A percentile compares a stretch with the other conserved stretches of the same genome.
Conservation (phyloP, 202 grass and related monocot genomes). For the Eragrostis tef region DNA sequence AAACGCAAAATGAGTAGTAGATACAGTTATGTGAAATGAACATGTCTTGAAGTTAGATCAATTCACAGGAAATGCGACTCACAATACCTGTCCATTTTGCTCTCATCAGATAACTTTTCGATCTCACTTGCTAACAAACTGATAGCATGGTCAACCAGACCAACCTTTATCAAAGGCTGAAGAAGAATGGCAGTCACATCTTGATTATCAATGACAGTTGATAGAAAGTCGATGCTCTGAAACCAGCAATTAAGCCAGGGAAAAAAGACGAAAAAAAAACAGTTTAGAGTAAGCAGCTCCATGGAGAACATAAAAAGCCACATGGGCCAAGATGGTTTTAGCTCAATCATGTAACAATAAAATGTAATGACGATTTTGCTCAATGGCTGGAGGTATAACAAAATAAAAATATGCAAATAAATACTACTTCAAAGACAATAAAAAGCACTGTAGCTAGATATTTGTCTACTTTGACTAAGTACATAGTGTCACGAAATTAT, state of each 20-base stretch:
- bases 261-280: background rate
- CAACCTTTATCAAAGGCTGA: conserved; percentile 76
- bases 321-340: conserved; percentile 18
- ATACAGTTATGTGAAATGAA: conserved; percentile 18
- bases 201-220: conserved; percentile 69
- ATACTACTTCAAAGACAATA: conserved; percentile 15
- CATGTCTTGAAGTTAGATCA: conserved; percentile 28
- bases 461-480: too few species aligned
- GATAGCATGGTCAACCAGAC: conserved; percentile 59
- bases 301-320: conserved; percentile 16
- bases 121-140: conserved; percentile 75
- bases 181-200: conserved; percentile 65
- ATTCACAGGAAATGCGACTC: conserved; percentile 24
- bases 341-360: conserved; percentile 5
- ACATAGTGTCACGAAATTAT: too few species aligned
- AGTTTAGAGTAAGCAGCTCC: conserved; percentile 33
- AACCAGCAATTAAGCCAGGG: conserved; percentile 37
- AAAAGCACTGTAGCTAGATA: too few species aligned
- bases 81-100: conserved; percentile 69
- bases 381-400: background rate
- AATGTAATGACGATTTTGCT: background rate
- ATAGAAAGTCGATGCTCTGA: conserved; percentile 84
- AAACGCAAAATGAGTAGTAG: conserved; percentile 28
- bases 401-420: conserved; percentile 30
- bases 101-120: conserved; percentile 66